phyloP scores from a whole-genome alignment of 2,329 filamentous ascomycete genomes.

The Phialophora verrucosa region DNA sequence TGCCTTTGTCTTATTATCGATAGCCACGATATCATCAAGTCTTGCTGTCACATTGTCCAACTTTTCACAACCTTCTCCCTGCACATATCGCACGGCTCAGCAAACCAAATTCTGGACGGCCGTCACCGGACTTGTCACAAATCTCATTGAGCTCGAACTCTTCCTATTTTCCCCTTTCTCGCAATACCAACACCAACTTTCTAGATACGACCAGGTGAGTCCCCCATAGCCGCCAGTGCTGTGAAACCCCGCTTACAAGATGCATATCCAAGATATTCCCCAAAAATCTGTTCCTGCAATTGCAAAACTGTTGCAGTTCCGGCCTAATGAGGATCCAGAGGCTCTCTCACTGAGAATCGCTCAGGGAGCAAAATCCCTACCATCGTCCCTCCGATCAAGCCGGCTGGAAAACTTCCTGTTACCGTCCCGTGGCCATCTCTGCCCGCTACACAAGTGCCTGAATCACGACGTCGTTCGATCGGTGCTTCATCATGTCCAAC shows the following conservation, averaged over 20 bases:
- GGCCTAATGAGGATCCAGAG: constrained; percentile 22
- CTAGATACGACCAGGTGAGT: constrained; percentile 13
- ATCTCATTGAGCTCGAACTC: background rate
- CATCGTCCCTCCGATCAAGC: constrained; percentile 32
- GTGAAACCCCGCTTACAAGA: constrained; percentile 21
- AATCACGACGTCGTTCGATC: constrained; percentile 32
- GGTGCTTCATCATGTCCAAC: constrained; percentile 33
- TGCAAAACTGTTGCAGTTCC: constrained; percentile 31
- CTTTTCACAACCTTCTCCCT: background rate
- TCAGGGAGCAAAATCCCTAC: constrained; percentile 33
- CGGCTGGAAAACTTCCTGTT: constrained; percentile 37
- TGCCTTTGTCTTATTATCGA: constrained; percentile 9
- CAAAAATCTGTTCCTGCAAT: constrained; percentile 16
- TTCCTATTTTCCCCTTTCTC: background rate
- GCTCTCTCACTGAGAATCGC: constrained; percentile 21
- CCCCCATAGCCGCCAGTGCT: background rate
- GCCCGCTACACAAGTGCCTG: constrained; percentile 35
- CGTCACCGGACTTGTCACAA: background rate
- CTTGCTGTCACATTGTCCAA: background rate
- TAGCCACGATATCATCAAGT: background rate
- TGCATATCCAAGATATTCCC: constrained; percentile 34
- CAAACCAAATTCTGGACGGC: background rate
- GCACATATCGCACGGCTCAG: background rate
- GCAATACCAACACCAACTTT: background rate
- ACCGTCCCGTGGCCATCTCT: constrained; percentile 26